Percentiles rank a stretch among this genome's conserved stretches.
These are phyloP conservation scores for Mycotypha africana DNA, from an alignment of 371 early-diverging fungal genomes.

Conservation along the genomic window DNA sequence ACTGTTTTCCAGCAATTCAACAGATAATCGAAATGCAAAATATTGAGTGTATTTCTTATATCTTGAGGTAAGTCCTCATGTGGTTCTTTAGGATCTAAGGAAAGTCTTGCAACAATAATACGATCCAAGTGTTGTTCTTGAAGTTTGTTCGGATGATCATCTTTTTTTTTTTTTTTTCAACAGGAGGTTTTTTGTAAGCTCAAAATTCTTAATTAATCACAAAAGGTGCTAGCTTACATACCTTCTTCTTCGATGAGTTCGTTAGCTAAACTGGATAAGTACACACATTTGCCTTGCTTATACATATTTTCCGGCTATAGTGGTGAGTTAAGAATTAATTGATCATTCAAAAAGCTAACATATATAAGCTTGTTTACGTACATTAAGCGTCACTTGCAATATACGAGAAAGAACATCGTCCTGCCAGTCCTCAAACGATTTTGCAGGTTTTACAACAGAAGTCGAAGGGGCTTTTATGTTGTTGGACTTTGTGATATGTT, in stretches of 20 bases:
- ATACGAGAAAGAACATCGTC: conserved; percentile 75
- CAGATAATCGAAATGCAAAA: conserved; percentile 74
- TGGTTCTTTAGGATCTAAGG: conserved; percentile 51
- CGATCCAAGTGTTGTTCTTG: conserved; percentile 62
- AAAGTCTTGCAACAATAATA: conserved; percentile 73
- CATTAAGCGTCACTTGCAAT: conserved; percentile 78
- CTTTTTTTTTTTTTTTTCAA: too few relatives aligned
- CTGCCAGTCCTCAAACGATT: conserved; percentile 83
- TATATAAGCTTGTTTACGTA: conserved; percentile 26
- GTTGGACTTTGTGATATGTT: too few relatives aligned
- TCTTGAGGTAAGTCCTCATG: conserved; percentile 34
- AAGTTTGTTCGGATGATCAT: conserved; percentile 40
- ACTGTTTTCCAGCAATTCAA: conserved; percentile 69
- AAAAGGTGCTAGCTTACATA: background rate
- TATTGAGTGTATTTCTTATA: conserved; percentile 30
- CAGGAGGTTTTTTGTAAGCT: background rate
- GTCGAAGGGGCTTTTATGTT: conserved; percentile 10
- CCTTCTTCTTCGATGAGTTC: conserved; percentile 43
- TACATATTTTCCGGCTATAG: conserved; percentile 18
- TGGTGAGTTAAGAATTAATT: background rate
- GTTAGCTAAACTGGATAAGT: conserved; percentile 23
- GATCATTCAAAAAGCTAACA: too few relatives aligned
- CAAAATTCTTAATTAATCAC: too few relatives aligned
- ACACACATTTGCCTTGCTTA: conserved; percentile 34
- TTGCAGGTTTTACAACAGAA: conserved; percentile 28